These are phyloP conservation scores for Chlorella sp. DNA, from an alignment of 139 green algal genomes.

Conservation along the genomic window DNA sequence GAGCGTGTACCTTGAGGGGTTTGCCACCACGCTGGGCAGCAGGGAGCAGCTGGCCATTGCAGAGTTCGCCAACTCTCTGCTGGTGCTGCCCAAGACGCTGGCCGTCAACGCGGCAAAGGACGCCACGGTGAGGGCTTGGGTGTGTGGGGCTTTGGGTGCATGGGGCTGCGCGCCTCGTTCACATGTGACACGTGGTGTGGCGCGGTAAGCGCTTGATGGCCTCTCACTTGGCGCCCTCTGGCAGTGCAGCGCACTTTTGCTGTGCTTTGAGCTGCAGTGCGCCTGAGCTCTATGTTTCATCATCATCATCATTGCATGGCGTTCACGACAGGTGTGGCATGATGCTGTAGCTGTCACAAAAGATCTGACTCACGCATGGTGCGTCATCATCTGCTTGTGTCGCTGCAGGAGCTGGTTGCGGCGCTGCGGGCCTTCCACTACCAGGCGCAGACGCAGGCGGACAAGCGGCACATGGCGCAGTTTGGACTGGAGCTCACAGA, in stretches of 20 bases:
- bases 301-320: too few species aligned
- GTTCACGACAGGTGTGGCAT: too few species aligned
- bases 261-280: too few species aligned
- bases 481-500: slow-evolving; percentile 75
- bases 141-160: not conserved
- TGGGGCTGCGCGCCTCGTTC: not conserved
- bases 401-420: slow-evolving; percentile 67
- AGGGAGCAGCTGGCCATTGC: slow-evolving; percentile 98
- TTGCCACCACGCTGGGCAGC: slow-evolving; percentile 89
- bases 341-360: too few species aligned
- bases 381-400: not conserved
- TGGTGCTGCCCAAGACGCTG: slow-evolving; percentile 76
- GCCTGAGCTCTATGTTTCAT: too few species aligned
- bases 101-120: slow-evolving; percentile 88
- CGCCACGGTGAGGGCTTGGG: not conserved
- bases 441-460: slow-evolving; percentile 53
- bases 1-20: slow-evolving; percentile 91
- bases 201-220: too few species aligned
- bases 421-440: slow-evolving; percentile 92
- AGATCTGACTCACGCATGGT: too few species aligned
- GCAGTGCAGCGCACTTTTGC: too few species aligned
- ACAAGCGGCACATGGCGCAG: slow-evolving; percentile 42
- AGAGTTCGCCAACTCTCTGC: slow-evolving; percentile 67
- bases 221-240: too few species aligned
- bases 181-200: too few species aligned